Base-by-base conservation (phyloP, 768 basidiomycete genomes). In the Gymnopilus junonius region DNA sequence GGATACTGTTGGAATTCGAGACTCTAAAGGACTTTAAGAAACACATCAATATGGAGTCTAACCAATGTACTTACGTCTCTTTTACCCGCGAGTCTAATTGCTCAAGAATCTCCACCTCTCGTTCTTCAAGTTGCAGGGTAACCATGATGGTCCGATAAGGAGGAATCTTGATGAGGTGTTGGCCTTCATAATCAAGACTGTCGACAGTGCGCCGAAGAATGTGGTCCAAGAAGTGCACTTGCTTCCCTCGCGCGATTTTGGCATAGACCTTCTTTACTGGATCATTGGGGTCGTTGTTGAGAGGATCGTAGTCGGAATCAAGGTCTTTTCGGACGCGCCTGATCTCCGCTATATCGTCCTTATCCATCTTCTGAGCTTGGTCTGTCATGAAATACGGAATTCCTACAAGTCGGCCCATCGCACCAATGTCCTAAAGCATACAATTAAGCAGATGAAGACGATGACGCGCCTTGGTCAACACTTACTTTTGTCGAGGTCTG, bases 401-500 rank as follows among this genome's bases (percentile, higher is more conserved):
- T 0, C 76, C 75, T 1, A 69, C 34, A 0, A 78, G 61, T 0
- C 73, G 58, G 1, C 72, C 71, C 66, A 78, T 70, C 0, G 64
- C 55, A 0, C 70, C 59, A 1, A 72, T 55, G 35, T 77, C 71
- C 74, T 76, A n/a, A n/a, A n/a, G n/a, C n/a, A n/a, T n/a, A n/a
- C n/a, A n/a, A n/a, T n/a, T n/a, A n/a, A n/a, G n/a, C n/a, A n/a
- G n/a, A n/a, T n/a, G n/a, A n/a, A n/a, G n/a, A n/a, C n/a, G n/a
- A n/a, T n/a, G n/a, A n/a, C n/a, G n/a, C n/a, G n/a, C n/a, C n/a
- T n/a, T n/a, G n/a, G n/a, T n/a, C n/a, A n/a, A 17, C 27, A 32
- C 54, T 21, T 23, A 72, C 74, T 63, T 67, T 70, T 0, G 63
- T 59, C 2, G 64, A 53, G 0, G 70, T 75, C 35, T 70, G 72